Evolutionary conservation across 768 basidiomycete genomes (phyloP), one percentile per base, ranked within the genome.

Genomic region (Nidularia pulvinata): DNA sequence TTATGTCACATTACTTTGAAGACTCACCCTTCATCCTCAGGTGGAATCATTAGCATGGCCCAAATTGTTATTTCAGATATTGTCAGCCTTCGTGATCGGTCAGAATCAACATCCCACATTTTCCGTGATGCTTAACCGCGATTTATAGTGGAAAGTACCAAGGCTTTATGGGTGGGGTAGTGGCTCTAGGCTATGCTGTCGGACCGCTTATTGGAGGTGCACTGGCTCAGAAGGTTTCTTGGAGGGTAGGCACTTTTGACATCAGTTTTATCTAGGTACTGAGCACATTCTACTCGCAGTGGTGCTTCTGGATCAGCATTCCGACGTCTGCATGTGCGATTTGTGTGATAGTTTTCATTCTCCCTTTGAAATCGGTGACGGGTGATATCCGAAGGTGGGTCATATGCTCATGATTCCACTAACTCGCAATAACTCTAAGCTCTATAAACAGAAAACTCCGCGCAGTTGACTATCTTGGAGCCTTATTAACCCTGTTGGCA

Each of bases 271-370:
- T n/a, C n/a, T n/a, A n/a, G n/a, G n/a, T n/a, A n/a, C n/a, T n/a
- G n/a, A n/a, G n/a, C 37, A 39, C 37, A 9, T 39, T 9, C 37
- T 39, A 7, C 9, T 13, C 34, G 2, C 46, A 85, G 82, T 89
- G 88, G 88, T 88, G 86, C 62, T 88, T 88, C 65, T 89, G 87
- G 83, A 75, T 90, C 46, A 85, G 81, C 22, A 72, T 90, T 1
- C 88, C 88, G 0, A 61, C 86, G 2, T 82, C 86, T 0, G 65
- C 79, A 10, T 60, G 69, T 37, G 78, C 85, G 0, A 78, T 86
- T 22, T 65, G 75, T 16, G 79, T 85, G 13, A 82, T 90, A 3
- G 59, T 79, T 14, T 80, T 87, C 55, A 67, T 88, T 7, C 73
- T 92, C 0, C 90, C 90, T 0, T 71, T 90, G n/a, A 86, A 86